Base-by-base conservation (phyloP, 331 rosid species). In the Quercus phellos region DNA sequence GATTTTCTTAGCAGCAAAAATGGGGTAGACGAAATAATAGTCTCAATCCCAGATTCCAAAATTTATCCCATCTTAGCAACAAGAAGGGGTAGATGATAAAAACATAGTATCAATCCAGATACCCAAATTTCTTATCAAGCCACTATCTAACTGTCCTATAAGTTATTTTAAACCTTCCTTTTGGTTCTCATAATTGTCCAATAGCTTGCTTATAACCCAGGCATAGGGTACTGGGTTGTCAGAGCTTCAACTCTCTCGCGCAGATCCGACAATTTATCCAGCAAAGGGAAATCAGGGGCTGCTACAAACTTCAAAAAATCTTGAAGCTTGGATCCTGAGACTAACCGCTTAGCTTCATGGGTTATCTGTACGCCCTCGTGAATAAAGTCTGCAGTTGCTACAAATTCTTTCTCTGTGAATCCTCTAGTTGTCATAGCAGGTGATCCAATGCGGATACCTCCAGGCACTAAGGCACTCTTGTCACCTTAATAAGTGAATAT, bases 371-470 rank as follows among this genome's bases (percentile, higher is more conserved):
- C 98, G 5, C 99, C 99, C 87, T 90, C 99, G 1, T 94, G 94
- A 80, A 94, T 88, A 26, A 88, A 85, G 80, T 94, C 96, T 3
- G 98, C 98, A 67, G 88, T 69, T 17, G 85, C 79, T 38, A 79
- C 35, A 58, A 94, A 94, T 26, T 92, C 94, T 78, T 82, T 86
- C 88, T 87, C 96, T 1, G 87, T 81, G 76, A 94, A 86, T 85
- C 99, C 97, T 76, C 99, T 88, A 13, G 98, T 94, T 53, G 98
- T 92, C 99, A 94, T 92, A 24, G 99, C 99, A 51, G 99, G 99
- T 14, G 99, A 81, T 14, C 99, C 99, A 2, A 94, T 94, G 79
- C 99, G 99, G 63, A 94, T 94, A 75, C 99, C 99, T 19, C 98
- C 98, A 0, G 99, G 99, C 73, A 94, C 92, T 35, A 87, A 80